Base-by-base conservation (phyloP, 805 yeast species). In the Barnettozyma vustinii region DNA sequence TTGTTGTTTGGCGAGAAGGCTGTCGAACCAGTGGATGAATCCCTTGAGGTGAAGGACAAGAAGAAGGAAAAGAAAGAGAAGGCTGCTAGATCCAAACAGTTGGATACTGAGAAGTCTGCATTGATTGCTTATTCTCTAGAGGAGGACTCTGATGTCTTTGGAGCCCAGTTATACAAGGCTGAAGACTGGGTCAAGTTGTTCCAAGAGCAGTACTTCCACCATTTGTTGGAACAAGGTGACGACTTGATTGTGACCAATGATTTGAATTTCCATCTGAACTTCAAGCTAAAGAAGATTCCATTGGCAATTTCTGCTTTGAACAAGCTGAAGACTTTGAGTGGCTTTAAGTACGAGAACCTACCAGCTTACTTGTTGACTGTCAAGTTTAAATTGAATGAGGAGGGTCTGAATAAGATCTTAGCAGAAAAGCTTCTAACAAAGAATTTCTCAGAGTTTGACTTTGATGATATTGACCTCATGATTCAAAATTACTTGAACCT, bases 101-200 rank as follows among this genome's bases (percentile, higher is more conserved):
- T 74, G 53, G 83, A 78, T 27, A 76, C 75, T 27, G 76, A 84
- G 51, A 72, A 76, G 42, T 67, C 72, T 3, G 66, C 68, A 46
- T 60, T 71, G 15, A 53, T 63, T 23, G 74, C 76, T 1, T 69
- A 66, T 37, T 46, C 63, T 20, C 47, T 42, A 27, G 51, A 48
- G 6, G 73, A 74, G 16, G 87, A 82, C 51, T 64, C 67, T 5
- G 91, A 85, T 68, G 75, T 80, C 2, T 74, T 82, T 53, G 92
- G 89, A 32, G 72, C 73, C 25, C 66, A 69, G 36, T 60, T 74
- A 36, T 54, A 64, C 53, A 41, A 58, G 3, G 57, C 67, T 32
- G 58, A 68, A 37, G 61, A 70, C 16, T 72, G 81, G 44, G 56
- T 82, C 43, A 73, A 70, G 8, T 65, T 67, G 13, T 72, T 83